Evolutionary conservation across 768 basidiomycete species (phyloP), one percentile per base, ranked within the genome.

Genomic region (Trametes meyenii): DNA sequence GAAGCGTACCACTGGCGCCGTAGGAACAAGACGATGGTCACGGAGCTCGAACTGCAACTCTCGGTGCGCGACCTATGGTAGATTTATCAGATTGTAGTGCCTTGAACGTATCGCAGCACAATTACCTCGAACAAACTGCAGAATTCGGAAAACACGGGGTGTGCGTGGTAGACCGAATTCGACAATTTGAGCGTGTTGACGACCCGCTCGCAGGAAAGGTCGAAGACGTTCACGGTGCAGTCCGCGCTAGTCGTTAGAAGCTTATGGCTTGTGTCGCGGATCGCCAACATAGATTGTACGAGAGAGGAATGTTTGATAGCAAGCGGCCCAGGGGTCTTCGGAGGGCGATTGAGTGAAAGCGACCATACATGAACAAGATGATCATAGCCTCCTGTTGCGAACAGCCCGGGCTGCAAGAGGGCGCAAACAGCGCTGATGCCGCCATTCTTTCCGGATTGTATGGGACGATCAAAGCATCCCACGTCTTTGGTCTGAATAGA

Each of bases 1-100:
- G 64, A 84, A 84, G 33, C 79, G 71, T 50, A 76, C 72, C 21
- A 76, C 77, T 3, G 78, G 69, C 35, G 63, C 60, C 24, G 64
- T 65, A 14, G 78, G 75, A 12, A 76, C 73, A 38, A 72, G 58
- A 17, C 83, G 76, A 61, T 77, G 73, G 62, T 83, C 83, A 21
- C 77, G 81, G n/a, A 83, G 54, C 65, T 85, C 83, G 54, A 80
- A 82, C 61, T 84, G 83, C 29, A 76, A 73, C 63, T 85, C 83
- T 21, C 80, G 72, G 65, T 83, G 80, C 6, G 77, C 76, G 50
- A 83, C 74, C 83, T 84, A 46, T 11, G 35, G 21, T 8, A 3
- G 12, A n/a, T 45, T 24, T 13, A 46, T 26, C 12, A 44, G 39
- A 13, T 24, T 40, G 23, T 5, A 17, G 3, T 13, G 16, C 2